Evolutionary conservation across 2,329 filamentous ascomycete genomes (phyloP), one percentile per base, ranked within the genome.

Genomic region (Fusarium transvaalense): DNA sequence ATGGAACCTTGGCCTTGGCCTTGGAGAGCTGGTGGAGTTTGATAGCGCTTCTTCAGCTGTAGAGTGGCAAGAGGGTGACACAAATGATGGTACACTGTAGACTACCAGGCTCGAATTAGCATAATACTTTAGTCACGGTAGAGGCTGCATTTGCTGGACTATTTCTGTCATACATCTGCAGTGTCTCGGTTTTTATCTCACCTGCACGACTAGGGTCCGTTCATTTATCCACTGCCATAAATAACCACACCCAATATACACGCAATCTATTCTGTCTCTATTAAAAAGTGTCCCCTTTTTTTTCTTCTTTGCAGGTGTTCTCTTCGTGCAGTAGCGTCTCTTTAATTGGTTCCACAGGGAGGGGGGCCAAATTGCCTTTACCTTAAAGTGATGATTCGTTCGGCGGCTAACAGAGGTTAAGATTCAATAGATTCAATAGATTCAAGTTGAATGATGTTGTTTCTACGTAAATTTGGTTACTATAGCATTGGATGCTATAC

Each of bases 361-460:
- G 29, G 23, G 15, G 23, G 42, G 35, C 31, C 32, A 38, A 64
- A 61, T 64, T 64, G 23, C 23, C 23, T 25, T 25, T n/a, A n/a
- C n/a, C n/a, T 25, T 64, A 46, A 46, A 41, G 54, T 52, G 43
- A 59, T 45, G 31, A 25, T 32, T 53, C 10, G n/a, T 47, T 29
- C 45, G 29, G 29, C 31, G 29, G 19, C 17, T 37, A 35, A 14
- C 10, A 10, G 21, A 19, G 19, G 27, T 46, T 25, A 37, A 62
- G n/a, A n/a, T n/a, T n/a, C n/a, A n/a, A n/a, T n/a, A 61, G 57
- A 52, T 55, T 64, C 46, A 25, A 53, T 53, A 64, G 61, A 25
- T 14, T 42, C 25, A 23, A 19, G 19, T 29, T 34, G n/a, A 12
- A 59, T 52, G 53, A 59, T 50, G 42, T 13, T 8, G 42, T 21